Percentiles rank a stretch among this genome's conserved stretches.
These are phyloP conservation scores for Candida xyloterini DNA, from an alignment of 805 yeast genomes.

Conservation along the genomic window DNA sequence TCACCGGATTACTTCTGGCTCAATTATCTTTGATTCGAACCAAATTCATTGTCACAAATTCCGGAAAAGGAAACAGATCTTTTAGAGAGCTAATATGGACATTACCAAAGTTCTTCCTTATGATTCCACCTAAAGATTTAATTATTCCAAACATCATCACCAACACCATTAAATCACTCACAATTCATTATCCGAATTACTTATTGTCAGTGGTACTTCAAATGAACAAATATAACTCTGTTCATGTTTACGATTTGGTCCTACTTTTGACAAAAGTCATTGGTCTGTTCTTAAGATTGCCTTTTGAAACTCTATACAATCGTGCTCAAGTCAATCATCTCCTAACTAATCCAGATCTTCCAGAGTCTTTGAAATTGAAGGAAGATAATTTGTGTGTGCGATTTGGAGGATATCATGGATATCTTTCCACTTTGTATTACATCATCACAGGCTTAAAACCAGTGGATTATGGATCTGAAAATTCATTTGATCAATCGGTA, in stretches of 20 bases:
- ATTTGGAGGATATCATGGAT: constrained; percentile 54
- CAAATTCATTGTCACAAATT: constrained; percentile 61
- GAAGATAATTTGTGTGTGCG: constrained; percentile 55
- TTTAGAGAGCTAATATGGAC: constrained; percentile 62
- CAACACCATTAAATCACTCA: constrained; percentile 27
- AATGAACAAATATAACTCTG: constrained; percentile 64
- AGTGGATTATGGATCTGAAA: constrained; percentile 23
- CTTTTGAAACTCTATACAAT: constrained; percentile 80
- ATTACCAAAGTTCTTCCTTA: constrained; percentile 41
- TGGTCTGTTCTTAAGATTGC: constrained; percentile 75
- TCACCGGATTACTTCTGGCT: constrained; percentile 68
- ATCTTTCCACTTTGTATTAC: constrained; percentile 51
- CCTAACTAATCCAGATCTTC: constrained; percentile 35
- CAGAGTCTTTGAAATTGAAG: constrained; percentile 43
- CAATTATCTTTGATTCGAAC: constrained; percentile 84
- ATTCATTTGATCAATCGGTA: constrained; percentile 20
- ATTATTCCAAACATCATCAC: constrained; percentile 57
- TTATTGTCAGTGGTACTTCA: constrained; percentile 59
- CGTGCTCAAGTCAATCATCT: constrained; percentile 78
- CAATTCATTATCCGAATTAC: constrained; percentile 42
- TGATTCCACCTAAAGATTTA: constrained; percentile 54
- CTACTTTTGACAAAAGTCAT: constrained; percentile 58
- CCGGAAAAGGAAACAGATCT: constrained; percentile 51
- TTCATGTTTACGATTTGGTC: constrained; percentile 54
- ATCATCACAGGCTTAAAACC: constrained; percentile 38